These are phyloP conservation scores for Gyrodon lividus DNA, from an alignment of 768 basidiomycete genomes.

Conservation along the genomic window DNA sequence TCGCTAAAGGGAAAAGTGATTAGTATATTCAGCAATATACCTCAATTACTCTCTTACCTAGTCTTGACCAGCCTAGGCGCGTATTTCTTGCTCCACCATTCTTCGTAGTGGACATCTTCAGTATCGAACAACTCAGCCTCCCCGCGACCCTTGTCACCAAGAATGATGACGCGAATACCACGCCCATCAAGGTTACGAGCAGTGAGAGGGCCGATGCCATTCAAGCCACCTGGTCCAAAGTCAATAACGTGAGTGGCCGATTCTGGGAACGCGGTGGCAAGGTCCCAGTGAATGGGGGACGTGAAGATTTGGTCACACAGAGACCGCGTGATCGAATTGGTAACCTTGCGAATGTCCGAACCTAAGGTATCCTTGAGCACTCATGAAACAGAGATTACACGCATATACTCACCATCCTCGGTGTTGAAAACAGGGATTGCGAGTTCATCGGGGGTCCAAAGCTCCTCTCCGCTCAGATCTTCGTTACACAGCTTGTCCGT, in stretches of 20 bases:
- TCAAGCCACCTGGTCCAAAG: slow-evolving; percentile 93
- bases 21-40: not conserved
- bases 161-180: slow-evolving; percentile 85
- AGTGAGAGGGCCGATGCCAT: slow-evolving; percentile 90
- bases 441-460: slow-evolving; percentile 71
- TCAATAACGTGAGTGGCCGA: slow-evolving; percentile 93
- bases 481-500: slow-evolving; percentile 75
- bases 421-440: slow-evolving; percentile 89
- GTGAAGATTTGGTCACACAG: slow-evolving; percentile 94
- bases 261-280: slow-evolving; percentile 86
- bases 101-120: slow-evolving; percentile 65
- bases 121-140: slow-evolving; percentile 82
- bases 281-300: slow-evolving; percentile 87
- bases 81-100: slow-evolving; percentile 91
- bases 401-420: slow-evolving; percentile 69
- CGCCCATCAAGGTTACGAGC: slow-evolving; percentile 90
- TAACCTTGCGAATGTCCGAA: slow-evolving; percentile 70
- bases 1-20: slow-evolving; percentile 50
- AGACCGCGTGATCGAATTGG: slow-evolving; percentile 78
- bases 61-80: slow-evolving; percentile 85
- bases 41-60: slow-evolving; percentile 45
- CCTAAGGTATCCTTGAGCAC: slow-evolving; percentile 45
- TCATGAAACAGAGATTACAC: slow-evolving; percentile 17
- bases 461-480: slow-evolving; percentile 73
- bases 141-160: slow-evolving; percentile 88